These are phyloP conservation scores for Exophiala sp. DNA, from an alignment of 2,329 filamentous ascomycete genomes.

Conservation along the genomic window DNA sequence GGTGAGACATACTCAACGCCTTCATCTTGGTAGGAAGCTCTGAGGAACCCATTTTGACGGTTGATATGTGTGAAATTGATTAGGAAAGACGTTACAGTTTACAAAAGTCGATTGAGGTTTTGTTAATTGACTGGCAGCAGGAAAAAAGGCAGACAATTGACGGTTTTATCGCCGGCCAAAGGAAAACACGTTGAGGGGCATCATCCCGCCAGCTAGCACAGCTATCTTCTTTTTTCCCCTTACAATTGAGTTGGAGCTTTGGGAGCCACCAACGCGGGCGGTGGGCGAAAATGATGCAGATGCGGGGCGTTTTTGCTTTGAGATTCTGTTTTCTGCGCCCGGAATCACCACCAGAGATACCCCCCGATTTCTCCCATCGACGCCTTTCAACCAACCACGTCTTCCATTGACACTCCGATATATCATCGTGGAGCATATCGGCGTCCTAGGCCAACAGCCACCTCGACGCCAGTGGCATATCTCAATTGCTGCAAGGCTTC, in stretches of 20 bases:
- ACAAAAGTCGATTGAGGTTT: too few species aligned
- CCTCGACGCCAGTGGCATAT: background rate
- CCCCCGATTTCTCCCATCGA: background rate
- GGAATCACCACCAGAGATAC: too few species aligned
- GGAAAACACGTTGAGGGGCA: slow-evolving; percentile 19
- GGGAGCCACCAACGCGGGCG: background rate
- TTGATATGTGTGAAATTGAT: slow-evolving; percentile 1
- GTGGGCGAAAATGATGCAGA: background rate
- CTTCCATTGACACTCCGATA: slow-evolving; percentile 8
- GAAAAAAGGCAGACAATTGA: background rate
- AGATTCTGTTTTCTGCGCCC: background rate
- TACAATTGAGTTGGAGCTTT: background rate
- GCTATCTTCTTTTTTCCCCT: background rate
- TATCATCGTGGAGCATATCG: slow-evolving; percentile 13
- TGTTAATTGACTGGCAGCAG: background rate
- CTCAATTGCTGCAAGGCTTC: background rate
- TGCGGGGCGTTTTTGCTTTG: background rate
- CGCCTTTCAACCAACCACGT: slow-evolving; percentile 1
- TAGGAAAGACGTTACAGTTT: background rate
- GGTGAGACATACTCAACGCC: slow-evolving; percentile 53
- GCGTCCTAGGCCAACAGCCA: background rate
- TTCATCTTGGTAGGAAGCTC: slow-evolving; percentile 56
- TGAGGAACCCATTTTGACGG: slow-evolving; percentile 33
- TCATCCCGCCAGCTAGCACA: slow-evolving; percentile 1
- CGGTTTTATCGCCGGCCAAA: background rate